Conservation (phyloP, 2,329 filamentous ascomycete genomes). For the Penicillium sp. region DNA sequence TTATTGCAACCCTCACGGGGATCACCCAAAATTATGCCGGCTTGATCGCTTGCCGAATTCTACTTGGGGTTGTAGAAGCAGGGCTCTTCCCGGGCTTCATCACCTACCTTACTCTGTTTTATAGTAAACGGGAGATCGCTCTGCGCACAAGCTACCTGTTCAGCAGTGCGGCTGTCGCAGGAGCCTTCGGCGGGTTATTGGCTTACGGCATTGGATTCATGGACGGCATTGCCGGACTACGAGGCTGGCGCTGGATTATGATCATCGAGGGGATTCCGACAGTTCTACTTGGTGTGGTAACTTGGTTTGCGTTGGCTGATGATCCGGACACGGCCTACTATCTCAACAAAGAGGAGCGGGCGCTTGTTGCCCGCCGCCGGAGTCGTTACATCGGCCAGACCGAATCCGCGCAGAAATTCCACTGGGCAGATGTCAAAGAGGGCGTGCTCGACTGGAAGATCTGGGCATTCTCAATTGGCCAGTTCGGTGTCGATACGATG, state of each 20-base stretch:
- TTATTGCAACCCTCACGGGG: slow-evolving; percentile 53
- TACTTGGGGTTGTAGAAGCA: slow-evolving; percentile 66
- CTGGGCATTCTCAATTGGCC: slow-evolving; percentile 64
- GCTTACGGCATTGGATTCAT: slow-evolving; percentile 71
- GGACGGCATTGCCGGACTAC: slow-evolving; percentile 61
- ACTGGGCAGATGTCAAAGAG: slow-evolving; percentile 61
- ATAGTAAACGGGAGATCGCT: slow-evolving; percentile 68
- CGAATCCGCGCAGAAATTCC: slow-evolving; percentile 51
- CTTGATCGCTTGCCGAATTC: slow-evolving; percentile 64
- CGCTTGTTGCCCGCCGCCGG: slow-evolving; percentile 53
- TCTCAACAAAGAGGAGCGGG: slow-evolving; percentile 57
- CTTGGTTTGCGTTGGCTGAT: slow-evolving; percentile 61
- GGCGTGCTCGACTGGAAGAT: slow-evolving; percentile 73
- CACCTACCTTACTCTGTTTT: slow-evolving; percentile 71
- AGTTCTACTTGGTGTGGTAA: slow-evolving; percentile 54
- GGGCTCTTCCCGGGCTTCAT: slow-evolving; percentile 66
- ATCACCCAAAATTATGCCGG: slow-evolving; percentile 62
- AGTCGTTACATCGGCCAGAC: slow-evolving; percentile 50
- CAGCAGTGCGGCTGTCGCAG: slow-evolving; percentile 60
- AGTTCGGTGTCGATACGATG: slow-evolving; percentile 73
- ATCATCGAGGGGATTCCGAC: slow-evolving; percentile 55
- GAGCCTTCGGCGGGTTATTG: slow-evolving; percentile 67
- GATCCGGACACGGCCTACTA: slow-evolving; percentile 63
- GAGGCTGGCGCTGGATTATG: slow-evolving; percentile 71
- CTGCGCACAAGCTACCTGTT: slow-evolving; percentile 71